Percentiles rank a stretch among this genome's conserved stretches.
phyloP scores from a whole-genome alignment of 352 stramenopile genomes.

The Phytophthora vignae region DNA sequence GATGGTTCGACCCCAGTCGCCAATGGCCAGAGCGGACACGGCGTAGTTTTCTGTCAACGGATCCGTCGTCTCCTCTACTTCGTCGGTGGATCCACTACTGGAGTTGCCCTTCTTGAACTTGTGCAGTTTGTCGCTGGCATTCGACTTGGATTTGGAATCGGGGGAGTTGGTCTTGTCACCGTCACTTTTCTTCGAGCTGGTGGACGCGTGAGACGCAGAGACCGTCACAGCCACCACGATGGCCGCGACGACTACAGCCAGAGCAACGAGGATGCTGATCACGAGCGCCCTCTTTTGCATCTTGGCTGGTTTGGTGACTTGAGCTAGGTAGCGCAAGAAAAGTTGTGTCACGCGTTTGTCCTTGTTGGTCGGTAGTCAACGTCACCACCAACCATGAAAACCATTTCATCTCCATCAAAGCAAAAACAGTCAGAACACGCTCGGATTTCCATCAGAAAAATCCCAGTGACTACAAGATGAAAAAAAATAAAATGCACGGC shows the following conservation, averaged over 20 bases:
- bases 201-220: constrained; percentile 34
- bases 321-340: too few relatives aligned
- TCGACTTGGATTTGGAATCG: constrained; percentile 1
- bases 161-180: constrained; percentile 8
- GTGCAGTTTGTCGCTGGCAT: constrained; percentile 16
- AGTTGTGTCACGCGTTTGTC: constrained; percentile 15
- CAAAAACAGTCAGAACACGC: background rate
- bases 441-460: background rate
- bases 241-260: constrained; percentile 52
- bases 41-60: constrained; percentile 52
- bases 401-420: background rate
- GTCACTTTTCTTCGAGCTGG: constrained; percentile 11
- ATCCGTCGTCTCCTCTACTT: constrained; percentile 44
- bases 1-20: constrained; percentile 78
- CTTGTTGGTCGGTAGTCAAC: background rate
- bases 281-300: constrained; percentile 46
- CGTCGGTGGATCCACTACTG: constrained; percentile 28
- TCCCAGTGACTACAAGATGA: too few relatives aligned
- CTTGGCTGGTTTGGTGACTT: too few relatives aligned
- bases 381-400: background rate
- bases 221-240: constrained; percentile 59
- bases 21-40: constrained; percentile 70
- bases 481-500: too few relatives aligned
- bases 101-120: constrained; percentile 34
- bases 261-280: constrained; percentile 42